phyloP scores from a whole-genome alignment of 257 asterid species.

The Penstemon barbatus region DNA sequence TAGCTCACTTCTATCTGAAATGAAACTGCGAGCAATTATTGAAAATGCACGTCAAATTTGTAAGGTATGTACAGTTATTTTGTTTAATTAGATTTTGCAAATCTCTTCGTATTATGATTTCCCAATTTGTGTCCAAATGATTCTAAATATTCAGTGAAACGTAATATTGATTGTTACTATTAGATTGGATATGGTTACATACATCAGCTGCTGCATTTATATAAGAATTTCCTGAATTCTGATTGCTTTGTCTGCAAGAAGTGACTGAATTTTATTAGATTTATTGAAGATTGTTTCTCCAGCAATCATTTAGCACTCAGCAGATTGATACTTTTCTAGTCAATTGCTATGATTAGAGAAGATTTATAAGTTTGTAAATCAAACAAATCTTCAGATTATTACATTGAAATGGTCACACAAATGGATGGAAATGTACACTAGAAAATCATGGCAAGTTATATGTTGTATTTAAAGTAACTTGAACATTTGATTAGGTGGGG shows the following conservation, averaged over 20 bases:
- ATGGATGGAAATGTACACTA: background rate
- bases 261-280: too few relatives aligned
- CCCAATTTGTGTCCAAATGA: slow-evolving; percentile 13
- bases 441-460: background rate
- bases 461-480: background rate
- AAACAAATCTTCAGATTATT: background rate
- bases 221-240: too few relatives aligned
- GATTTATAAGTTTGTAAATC: background rate
- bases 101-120: background rate
- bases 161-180: background rate
- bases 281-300: too few relatives aligned
- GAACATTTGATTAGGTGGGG: background rate
- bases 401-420: background rate
- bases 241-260: too few relatives aligned
- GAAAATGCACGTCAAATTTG: slow-evolving; percentile 95
- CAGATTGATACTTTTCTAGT: background rate
- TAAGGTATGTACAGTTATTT: slow-evolving; percentile 45
- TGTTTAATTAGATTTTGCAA: background rate
- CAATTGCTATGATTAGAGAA: background rate
- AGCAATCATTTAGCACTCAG: background rate
- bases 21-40: slow-evolving; percentile 76
- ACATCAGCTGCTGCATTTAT: too few relatives aligned
- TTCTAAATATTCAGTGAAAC: background rate
- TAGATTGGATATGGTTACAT: too few relatives aligned
- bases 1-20: slow-evolving; percentile 80